Base-by-base conservation (phyloP, 169 alveolate species). In the Haemoproteus tartakovskyi region DNA sequence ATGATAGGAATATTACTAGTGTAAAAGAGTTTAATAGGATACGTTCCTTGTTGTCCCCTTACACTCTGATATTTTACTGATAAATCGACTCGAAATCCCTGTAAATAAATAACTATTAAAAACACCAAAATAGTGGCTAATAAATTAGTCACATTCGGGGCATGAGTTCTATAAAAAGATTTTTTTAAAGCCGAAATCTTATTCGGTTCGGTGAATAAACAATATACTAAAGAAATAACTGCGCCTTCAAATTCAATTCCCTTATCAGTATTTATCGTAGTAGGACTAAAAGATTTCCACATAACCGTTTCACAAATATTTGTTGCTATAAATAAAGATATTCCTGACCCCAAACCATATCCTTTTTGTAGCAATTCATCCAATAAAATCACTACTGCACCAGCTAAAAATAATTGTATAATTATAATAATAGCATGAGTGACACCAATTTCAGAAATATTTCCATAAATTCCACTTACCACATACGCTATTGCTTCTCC, bases 231-330 rank as follows among this genome's bases (percentile, higher is more conserved):
- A 11, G 99, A 97, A 27, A 98, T 95, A 46, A 98, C 89, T 0
- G 99, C 99, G 2, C 99, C 99, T 88, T 98, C 99, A 83, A 96
- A 98, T 89, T 98, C 99, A 24, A 98, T 95, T 6, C 98, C 98
- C 80, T 92, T 89, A 80, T 92, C 99, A n/a, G 99, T 96, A 87
- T 96, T 95, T 45, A 97, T 95, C 21, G 99, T 97, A 36, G 98
- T 97, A 36, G 99, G 99, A 22, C 99, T 95, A 90, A 98, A 96
- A 1, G 99, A 97, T 89, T 96, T 97, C 99, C 99, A 98, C 63
- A 98, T 91, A 60, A 98, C 95, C 26, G 96, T 95, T 86, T 97
- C 99, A 87, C 99, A 98, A 47, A 98, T 97, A 89, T 98, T 98
- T 16, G 99, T 97, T 8, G 99, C 99, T 62, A 98, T 98, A 87